These are phyloP conservation scores for Podaxis rugospora DNA, from an alignment of 768 basidiomycete species.

Conservation along the genomic window DNA sequence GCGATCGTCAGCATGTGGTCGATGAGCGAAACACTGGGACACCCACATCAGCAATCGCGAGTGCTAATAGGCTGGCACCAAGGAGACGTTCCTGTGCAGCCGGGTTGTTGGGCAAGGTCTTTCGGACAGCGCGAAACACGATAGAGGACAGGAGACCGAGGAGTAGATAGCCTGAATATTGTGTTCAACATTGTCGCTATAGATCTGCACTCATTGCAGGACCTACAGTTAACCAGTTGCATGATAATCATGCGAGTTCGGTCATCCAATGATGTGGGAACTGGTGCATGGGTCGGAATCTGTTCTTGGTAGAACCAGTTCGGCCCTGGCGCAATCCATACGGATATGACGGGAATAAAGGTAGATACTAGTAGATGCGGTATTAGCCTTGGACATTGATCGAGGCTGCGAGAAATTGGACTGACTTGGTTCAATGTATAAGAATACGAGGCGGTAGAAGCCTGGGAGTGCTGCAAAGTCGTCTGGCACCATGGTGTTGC, in stretches of 20 bases:
- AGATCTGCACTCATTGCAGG: neutral
- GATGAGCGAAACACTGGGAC: neutral
- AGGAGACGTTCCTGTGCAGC: conserved; percentile 67
- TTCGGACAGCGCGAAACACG: conserved; percentile 65
- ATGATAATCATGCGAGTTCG: conserved; percentile 58
- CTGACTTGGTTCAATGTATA: conserved; percentile 63
- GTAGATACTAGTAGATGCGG: conserved; percentile 27
- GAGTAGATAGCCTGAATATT: conserved; percentile 13
- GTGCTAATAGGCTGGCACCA: conserved; percentile 59
- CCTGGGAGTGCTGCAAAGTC: conserved; percentile 58
- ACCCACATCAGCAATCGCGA: conserved; percentile 72
- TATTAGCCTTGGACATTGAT: neutral
- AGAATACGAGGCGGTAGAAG: conserved; percentile 56
- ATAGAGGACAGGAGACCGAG: conserved; percentile 53
- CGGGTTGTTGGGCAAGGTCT: conserved; percentile 53
- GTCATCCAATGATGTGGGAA: conserved; percentile 33
- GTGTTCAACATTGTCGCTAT: conserved; percentile 2
- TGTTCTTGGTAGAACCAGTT: conserved; percentile 66
- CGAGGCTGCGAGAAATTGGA: neutral
- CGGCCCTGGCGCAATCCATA: conserved; percentile 56
- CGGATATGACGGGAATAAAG: conserved; percentile 30
- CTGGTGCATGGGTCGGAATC: conserved; percentile 40
- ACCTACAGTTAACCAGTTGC: conserved; percentile 54
- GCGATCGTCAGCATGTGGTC: neutral
- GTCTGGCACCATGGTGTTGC: conserved; percentile 12